Base-by-base conservation (phyloP, 176 grass and related monocot species). In the Lolium rigidum region DNA sequence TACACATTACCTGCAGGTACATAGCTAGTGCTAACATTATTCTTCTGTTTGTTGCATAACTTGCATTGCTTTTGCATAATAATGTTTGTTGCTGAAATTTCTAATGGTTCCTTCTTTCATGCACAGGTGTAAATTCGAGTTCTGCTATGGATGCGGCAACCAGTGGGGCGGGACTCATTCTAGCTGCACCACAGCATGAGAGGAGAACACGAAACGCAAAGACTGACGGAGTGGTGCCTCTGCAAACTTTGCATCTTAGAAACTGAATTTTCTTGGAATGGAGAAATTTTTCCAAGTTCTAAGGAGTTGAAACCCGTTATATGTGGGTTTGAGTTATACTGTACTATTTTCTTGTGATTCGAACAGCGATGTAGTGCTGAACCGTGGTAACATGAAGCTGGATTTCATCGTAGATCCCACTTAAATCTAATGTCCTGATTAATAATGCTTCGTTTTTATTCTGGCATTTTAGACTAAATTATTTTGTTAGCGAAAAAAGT, bases 1-100 rank as follows among this genome's bases (percentile, higher is more conserved):
- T 70, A 54, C 85, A 91, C 60, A 90, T 98, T 4, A 89, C 13
- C 6, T 95, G 93, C 95, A 94, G 90, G 94, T 31, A 65, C 13
- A 9, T 51, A 26, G 5, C 24, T 11, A 13, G 0, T 49, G 12
- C 69, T 13, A 72, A 63, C 10, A 44, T 43, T n/a, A 43, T 3
- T 17, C 64, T 44, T 57, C 0, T 22, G 18, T 35, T 60, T 61
- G 17, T 46, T 28, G 12, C 35, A 77, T 7, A 3, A 43, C 44
- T 47, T 5, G 18, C 11, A 47, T 79, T 61, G 20, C n/a, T 44
- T 44, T 49, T 46, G n/a, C 12, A 17, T 1, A 22, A 46, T 39
- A 24, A 52, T 71, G 10, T 63, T 88, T 72, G 39, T 21, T 61
- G 37, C 38, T 9, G 8, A 8, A 26, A 14, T 21, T 47, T 72